Conservation (phyloP, 352 stramenopile genomes). For the Saprolegnia parasitica region DNA sequence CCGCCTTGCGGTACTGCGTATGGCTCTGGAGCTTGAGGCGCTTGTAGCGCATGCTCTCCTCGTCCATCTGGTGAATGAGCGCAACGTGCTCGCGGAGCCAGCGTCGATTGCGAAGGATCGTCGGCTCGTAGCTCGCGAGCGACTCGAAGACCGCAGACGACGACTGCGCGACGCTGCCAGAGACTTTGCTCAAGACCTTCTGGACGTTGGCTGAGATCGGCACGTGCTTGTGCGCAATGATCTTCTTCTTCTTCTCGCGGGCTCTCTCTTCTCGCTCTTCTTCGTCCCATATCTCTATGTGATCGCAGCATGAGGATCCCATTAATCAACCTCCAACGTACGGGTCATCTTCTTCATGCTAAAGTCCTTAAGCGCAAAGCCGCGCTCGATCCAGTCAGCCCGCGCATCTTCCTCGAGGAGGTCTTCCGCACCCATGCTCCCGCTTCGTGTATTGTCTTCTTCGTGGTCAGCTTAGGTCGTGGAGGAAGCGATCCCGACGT, state of each 20-base stretch:
- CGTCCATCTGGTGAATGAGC: slow-evolving; percentile 58
- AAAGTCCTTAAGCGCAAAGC: slow-evolving; percentile 55
- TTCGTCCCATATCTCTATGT: slow-evolving; percentile 57
- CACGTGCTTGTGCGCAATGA: slow-evolving; percentile 27
- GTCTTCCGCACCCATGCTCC: slow-evolving; percentile 34
- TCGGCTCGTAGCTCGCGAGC: slow-evolving; percentile 40
- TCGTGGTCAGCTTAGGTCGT: background rate
- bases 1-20: slow-evolving; percentile 41
- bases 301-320: background rate
- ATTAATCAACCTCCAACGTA: background rate
- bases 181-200: slow-evolving; percentile 19
- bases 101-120: slow-evolving; percentile 46
- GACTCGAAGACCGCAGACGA: slow-evolving; percentile 1
- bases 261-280: slow-evolving; percentile 42
- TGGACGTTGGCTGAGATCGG: slow-evolving; percentile 19
- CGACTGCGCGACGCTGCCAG: background rate
- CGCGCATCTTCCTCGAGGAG: slow-evolving; percentile 66
- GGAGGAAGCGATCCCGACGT: no score
- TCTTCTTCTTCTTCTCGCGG: slow-evolving; percentile 40
- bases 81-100: slow-evolving; percentile 56
- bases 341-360: slow-evolving; percentile 65
- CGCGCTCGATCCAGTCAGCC: slow-evolving; percentile 65
- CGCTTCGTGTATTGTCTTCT: background rate
- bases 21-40: slow-evolving; percentile 40
- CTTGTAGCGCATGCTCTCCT: slow-evolving; percentile 51